A percentile compares a stretch with the other conserved stretches of the same genome.
These are phyloP conservation scores for Globisporangium nunn DNA, from an alignment of 352 stramenopile species.

Conservation along the genomic window DNA sequence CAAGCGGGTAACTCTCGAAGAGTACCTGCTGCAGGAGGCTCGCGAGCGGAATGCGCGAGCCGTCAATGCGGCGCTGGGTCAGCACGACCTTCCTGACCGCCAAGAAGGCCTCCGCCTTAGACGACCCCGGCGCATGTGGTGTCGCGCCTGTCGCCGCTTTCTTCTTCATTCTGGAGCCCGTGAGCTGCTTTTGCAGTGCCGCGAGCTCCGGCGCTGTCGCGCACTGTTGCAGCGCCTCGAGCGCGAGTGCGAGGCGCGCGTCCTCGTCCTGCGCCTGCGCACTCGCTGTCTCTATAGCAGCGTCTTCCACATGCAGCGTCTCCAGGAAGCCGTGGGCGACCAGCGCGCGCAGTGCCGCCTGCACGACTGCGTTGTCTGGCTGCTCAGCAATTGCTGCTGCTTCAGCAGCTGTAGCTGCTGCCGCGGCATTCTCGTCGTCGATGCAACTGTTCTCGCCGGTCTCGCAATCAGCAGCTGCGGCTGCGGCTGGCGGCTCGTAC, in stretches of 20 bases:
- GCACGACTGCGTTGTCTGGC: conserved; percentile 5
- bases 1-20: conserved; percentile 32
- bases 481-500: not conserved
- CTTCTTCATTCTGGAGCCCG: conserved; percentile 29
- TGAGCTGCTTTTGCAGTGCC: conserved; percentile 48
- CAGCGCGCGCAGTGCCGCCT: conserved; percentile 5
- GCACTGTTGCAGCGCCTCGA: conserved; percentile 53
- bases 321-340: conserved; percentile 5
- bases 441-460: not conserved
- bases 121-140: conserved; percentile 1
- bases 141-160: not conserved
- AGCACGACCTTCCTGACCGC: conserved; percentile 38
- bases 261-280: not conserved
- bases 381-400: not conserved
- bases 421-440: not conserved
- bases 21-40: conserved; percentile 57
- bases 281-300: not conserved
- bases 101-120: conserved; percentile 35
- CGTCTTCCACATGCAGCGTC: conserved; percentile 1
- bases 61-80: conserved; percentile 64
- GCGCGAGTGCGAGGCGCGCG: conserved; percentile 12
- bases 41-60: conserved; percentile 55
- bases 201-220: conserved; percentile 38
- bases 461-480: not conserved
- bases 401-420: not conserved